A percentile compares a stretch with the other conserved stretches of the same genome.
phyloP scores from a whole-genome alignment of 257 asterid genomes.

The Nicotiana noctiflora region DNA sequence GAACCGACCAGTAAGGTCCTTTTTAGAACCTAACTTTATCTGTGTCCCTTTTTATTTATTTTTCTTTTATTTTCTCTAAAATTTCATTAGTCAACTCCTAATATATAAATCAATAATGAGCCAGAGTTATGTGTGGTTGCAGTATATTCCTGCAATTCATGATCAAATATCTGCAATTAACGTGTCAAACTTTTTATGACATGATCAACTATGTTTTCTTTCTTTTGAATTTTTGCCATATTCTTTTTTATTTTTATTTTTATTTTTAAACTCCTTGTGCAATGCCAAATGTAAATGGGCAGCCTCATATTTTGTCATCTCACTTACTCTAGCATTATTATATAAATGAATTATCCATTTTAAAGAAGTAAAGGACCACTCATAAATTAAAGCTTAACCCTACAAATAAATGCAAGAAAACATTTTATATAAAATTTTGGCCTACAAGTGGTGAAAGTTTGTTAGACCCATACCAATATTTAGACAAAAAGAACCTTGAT shows the following conservation, averaged over 20 bases:
- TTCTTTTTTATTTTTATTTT: too few species aligned
- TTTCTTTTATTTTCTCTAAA: neutral
- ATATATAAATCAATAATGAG: neutral
- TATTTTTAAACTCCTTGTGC: neutral
- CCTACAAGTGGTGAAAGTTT: neutral
- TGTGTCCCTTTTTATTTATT: neutral
- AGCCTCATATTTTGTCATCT: neutral
- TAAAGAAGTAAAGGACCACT: neutral
- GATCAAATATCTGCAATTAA: neutral
- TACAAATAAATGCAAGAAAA: neutral
- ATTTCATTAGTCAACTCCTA: conserved; percentile 11
- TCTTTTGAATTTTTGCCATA: neutral
- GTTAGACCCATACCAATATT: neutral
- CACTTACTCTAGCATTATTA: neutral
- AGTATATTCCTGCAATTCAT: neutral
- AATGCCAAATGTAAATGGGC: neutral
- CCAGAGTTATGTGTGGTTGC: neutral
- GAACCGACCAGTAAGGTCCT: conserved; percentile 4
- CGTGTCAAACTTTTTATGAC: neutral
- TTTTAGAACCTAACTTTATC: neutral
- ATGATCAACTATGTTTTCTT: neutral
- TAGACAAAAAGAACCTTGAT: neutral
- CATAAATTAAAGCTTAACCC: neutral
- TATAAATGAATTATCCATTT: neutral
- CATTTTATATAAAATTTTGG: neutral